Base-by-base conservation (phyloP, 306 rosid species). In the Begonia peltatifolia region DNA sequence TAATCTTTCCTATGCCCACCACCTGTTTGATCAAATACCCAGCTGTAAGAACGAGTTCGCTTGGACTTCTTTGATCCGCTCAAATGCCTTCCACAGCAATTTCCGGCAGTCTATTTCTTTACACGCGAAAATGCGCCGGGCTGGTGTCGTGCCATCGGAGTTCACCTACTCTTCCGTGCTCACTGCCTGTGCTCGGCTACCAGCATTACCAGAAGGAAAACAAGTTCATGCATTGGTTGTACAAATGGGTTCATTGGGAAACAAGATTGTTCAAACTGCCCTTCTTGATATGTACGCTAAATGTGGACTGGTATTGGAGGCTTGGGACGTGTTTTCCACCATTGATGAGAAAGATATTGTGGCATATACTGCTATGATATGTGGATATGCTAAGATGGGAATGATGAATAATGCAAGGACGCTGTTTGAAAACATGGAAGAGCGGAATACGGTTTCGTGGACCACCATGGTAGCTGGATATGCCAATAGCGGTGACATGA, bases 391-490 rank as follows among this genome's bases (percentile, higher is more conserved):
- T 0, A 82, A 87, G 72, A 50, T 30, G 62, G 78, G 93, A 22
- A 68, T 70, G 77, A 80, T 83, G 89, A 71, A 57, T 59, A 82
- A 87, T 12, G 88, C 88, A 0, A 35, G 66, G 64, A 11, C 48
- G 74, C 61, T 82, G 60, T 87, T 82, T 74, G 80, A 77, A 66
- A 69, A 42, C 17, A 83, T 80, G 93, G 78, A 59, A 68, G 68
- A 56, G 47, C 55, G 59, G 13, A 83, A 71, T 65, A 63, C 63
- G 14, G 64, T 69, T 63, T 71, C 86, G 60, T 80, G 78, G 86
- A 58, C 80, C 14, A 77, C 93, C 42, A 79, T 87, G 88, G 75
- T 87, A 59, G 83, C 86, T 9, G 95, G 93, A 42, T 79, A 80
- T 62, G 74, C 95, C 11, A 77, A 71, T 56, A 16, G 52, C 42